Conservation (phyloP, 495 filamentous ascomycete species). For the Penicillium cinerascens region DNA sequence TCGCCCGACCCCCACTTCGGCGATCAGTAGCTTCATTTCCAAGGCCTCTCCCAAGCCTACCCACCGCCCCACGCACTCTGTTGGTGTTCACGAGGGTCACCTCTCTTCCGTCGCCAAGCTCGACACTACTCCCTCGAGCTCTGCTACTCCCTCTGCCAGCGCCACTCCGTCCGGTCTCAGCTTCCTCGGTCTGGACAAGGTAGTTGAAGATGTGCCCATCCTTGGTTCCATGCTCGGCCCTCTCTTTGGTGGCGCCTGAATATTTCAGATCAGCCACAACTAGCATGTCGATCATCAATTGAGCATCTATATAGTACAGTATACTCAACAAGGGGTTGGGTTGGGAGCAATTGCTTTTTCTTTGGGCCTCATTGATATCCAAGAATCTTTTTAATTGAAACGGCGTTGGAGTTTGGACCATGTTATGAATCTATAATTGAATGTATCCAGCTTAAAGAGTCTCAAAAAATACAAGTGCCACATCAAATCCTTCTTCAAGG, state of each 20-base stretch:
- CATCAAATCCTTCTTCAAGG: constrained; percentile 13
- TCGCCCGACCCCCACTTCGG: neutral
- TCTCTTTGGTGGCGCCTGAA: constrained; percentile 6
- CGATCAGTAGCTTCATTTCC: neutral
- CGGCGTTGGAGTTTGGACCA: constrained; percentile 2
- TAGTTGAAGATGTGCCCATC: neutral
- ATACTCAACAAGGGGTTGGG: constrained; percentile 8
- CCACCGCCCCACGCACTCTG: neutral
- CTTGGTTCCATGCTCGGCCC: constrained; percentile 2
- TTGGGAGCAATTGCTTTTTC: constrained; percentile 4
- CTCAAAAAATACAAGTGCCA: neutral
- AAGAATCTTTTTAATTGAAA: constrained; percentile 17
- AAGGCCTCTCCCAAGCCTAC: neutral
- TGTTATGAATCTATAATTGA: constrained; percentile 1
- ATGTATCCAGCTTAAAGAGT: constrained; percentile 3
- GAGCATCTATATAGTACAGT: constrained; percentile 8
- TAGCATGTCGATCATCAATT: neutral
- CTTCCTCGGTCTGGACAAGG: neutral
- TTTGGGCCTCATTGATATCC: constrained; percentile 18
- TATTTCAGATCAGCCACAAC: neutral
- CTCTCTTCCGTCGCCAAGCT: constrained; percentile 1
- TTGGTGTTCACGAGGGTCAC: constrained; percentile 3
- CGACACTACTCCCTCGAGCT: constrained; percentile 7
- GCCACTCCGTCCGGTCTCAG: neutral
- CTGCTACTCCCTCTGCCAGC: constrained; percentile 8